Base-by-base conservation (phyloP, 768 basidiomycete species). In the Rhizopogon salebrosus region DNA sequence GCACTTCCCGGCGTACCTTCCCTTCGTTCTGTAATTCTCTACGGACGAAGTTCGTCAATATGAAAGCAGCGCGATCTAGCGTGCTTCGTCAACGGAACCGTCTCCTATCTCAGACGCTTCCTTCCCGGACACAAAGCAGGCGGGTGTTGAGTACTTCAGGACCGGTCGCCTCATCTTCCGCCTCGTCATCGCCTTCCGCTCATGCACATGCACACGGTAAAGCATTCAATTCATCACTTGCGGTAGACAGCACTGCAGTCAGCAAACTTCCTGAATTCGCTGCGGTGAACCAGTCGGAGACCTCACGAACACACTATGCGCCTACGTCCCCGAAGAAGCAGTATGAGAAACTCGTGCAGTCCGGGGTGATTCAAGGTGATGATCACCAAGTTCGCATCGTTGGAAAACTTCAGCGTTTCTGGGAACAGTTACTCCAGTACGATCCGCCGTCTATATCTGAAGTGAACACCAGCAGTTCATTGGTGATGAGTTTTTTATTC, bases 361-460 rank as follows among this genome's bases (percentile, higher is more conserved):
- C 67, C 9, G 80, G 82, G 6, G 67, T 76, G 3, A 72, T 99
- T 48, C 78, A 80, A 22, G 77, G 85, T 43, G 95, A 99, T 63
- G 78, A 80, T 16, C 84, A 92, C 71, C 95, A 99, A 68, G 83
- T 83, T 24, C 78, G 79, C 27, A 95, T 98, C 59, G 84, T 98
- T 48, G 73, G 82, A 68, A 83, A 85, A 57, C 77, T 99, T 16
- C 89, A 98, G 71, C 70, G 78, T 50, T 74, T 98, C 54, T 85
- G 97, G 68, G 76, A 88, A 56, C 74, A 82, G 43, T 74, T 99
- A 48, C 64, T 76, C 48, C 61, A 67, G 14, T 97, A 98, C 73
- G 65, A 81, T 9, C 90, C 89, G 10, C 88, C 88, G 3, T 71
- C 70, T 37, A 72, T 91, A 59, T 76, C 82, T 4, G 73, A 76